Evolutionary conservation across 805 yeast species (phyloP), one percentile per base, ranked within the genome.

Genomic region (Pichia occidentalis): DNA sequence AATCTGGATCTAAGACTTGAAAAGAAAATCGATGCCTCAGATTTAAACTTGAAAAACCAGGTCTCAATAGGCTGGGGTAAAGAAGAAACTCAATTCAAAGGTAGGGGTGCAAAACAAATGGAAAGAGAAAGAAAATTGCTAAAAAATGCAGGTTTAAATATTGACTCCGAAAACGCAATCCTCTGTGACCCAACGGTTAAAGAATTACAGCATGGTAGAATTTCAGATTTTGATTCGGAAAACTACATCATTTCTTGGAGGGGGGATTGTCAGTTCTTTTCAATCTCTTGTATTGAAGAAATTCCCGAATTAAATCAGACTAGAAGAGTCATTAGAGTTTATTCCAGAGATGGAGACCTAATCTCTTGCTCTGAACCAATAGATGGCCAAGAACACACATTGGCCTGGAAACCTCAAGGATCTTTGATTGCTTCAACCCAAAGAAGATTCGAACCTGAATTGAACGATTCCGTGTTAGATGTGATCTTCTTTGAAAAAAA

Each of bases 61-160:
- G 96, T 92, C 25, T 80, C 90, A 20, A 96, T 92, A 29, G 99
- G 99, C 19, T 92, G 99, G 99, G 99, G 99, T 54, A 84, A 82
- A 45, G 80, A 81, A 49, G 97, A 90, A 58, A 92, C 99, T 0
- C 99, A 92, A 62, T 92, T 92, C 60, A 78, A 82, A 60, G 99
- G 99, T 36, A 80, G 74, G 53, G 98, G 98, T 46, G 92, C 84
- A 22, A 80, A 80, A 51, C 86, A 83, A 7, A 54, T 74, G 43
- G 94, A 83, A 60, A 71, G 90, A 60, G 82, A 73, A 49, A 61
- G 64, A 40, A 56, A 56, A 36, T 72, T 77, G 3, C 59, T 73
- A 67, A 78, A 52, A 56, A 73, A 73, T 52, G 79, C 88, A 1
- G 92, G 88, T 16, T 59, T 80, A 43, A 83, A 75, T 47, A 63